These are phyloP conservation scores for Fraxinus latifolia DNA, from an alignment of 305 asterid genomes.

Conservation along the genomic window DNA sequence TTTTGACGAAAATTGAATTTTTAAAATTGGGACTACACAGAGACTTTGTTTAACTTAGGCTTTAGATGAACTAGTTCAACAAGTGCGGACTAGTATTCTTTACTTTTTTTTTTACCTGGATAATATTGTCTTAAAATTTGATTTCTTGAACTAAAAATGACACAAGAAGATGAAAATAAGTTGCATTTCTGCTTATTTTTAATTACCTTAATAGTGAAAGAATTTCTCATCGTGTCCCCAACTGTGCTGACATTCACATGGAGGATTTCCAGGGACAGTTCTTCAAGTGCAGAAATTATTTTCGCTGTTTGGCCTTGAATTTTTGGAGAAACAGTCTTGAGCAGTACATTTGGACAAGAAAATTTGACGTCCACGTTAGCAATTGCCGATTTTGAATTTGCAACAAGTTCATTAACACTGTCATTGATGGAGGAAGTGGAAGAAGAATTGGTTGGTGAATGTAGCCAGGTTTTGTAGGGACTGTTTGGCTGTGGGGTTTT, in stretches of 20 bases:
- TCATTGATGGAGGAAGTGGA: slow-evolving; percentile 43
- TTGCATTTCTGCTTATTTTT: background rate
- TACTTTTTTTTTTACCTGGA: background rate
- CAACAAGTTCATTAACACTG: slow-evolving; percentile 69
- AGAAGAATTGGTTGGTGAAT: slow-evolving; percentile 54
- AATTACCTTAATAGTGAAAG: slow-evolving; percentile 84
- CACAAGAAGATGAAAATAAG: background rate
- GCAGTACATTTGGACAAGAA: slow-evolving; percentile 62
- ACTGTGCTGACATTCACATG: slow-evolving; percentile 59
- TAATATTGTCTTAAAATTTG: background rate
- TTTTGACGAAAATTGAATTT: too few species aligned
- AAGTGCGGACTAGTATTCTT: background rate
- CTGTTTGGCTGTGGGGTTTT: slow-evolving; percentile 71
- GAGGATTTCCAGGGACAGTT: slow-evolving; percentile 73
- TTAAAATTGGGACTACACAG: background rate
- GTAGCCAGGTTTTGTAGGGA: slow-evolving; percentile 59
- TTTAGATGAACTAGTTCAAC: background rate
- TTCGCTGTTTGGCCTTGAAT: slow-evolving; percentile 68
- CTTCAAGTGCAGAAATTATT: slow-evolving; percentile 61
- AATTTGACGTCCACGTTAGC: slow-evolving; percentile 90
- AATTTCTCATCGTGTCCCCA: slow-evolving; percentile 63
- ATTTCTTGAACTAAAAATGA: background rate
- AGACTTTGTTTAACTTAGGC: background rate
- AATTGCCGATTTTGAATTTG: slow-evolving; percentile 58
- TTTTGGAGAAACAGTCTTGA: slow-evolving; percentile 62